Conservation (phyloP, 371 early-diverging fungal genomes). For the Choanephora cucurbitarum region DNA sequence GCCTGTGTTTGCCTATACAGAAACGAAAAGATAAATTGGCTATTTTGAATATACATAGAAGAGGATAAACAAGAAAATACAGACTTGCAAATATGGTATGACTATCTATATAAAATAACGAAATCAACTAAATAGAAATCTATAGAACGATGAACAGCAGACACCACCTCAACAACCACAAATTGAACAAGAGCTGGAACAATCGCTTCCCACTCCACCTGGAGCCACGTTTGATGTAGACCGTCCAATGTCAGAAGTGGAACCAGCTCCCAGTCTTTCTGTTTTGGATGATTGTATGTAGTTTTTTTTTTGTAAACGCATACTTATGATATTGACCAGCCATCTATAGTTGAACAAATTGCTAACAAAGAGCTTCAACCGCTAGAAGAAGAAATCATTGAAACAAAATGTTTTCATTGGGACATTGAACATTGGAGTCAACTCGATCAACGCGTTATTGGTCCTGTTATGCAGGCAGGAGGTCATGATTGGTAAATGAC, state of each 20-base stretch:
- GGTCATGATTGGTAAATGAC: slow-evolving; percentile 55
- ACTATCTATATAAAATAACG: background rate
- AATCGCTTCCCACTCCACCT: slow-evolving; percentile 8
- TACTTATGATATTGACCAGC: background rate
- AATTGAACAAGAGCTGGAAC: slow-evolving; percentile 1
- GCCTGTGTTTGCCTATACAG: no score
- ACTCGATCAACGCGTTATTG: slow-evolving; percentile 51
- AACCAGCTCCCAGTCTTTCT: slow-evolving; percentile 15
- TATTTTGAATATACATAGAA: no score
- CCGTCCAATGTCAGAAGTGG: slow-evolving; percentile 22
- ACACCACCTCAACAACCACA: background rate
- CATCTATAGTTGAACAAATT: slow-evolving; percentile 29
- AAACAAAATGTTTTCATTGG: slow-evolving; percentile 54
- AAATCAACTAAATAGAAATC: background rate
- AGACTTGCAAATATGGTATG: no score
- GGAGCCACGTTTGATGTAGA: slow-evolving; percentile 9
- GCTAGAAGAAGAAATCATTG: slow-evolving; percentile 46
- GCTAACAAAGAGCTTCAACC: slow-evolving; percentile 36
- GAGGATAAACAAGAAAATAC: no score
- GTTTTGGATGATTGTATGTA: slow-evolving; percentile 22
- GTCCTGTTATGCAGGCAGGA: slow-evolving; percentile 59
- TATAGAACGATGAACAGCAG: background rate
- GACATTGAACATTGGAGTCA: slow-evolving; percentile 46
- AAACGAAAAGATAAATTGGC: no score
- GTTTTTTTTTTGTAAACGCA: background rate